Conservation (phyloP, 305 asterid species). For the Fraxinus velutina region DNA sequence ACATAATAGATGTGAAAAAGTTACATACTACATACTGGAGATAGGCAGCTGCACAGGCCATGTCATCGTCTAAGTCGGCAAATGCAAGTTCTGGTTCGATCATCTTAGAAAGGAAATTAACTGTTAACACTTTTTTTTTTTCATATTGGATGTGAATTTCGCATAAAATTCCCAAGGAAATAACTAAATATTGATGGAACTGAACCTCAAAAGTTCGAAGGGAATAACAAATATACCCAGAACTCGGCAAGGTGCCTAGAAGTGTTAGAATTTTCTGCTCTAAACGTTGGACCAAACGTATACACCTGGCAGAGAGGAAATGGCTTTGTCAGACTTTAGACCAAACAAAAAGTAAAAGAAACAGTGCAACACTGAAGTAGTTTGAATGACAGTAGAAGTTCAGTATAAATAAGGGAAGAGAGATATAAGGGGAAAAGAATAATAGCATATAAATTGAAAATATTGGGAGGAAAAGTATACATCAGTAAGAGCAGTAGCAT, state of each 20-base stretch:
- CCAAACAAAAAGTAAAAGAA: not conserved
- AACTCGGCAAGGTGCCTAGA: slow-evolving; percentile 96
- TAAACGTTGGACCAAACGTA: slow-evolving; percentile 97
- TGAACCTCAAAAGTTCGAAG: not conserved
- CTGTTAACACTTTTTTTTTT: slow-evolving; percentile 22
- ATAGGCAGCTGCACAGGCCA: slow-evolving; percentile 99
- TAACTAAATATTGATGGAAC: not conserved
- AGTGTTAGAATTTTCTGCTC: slow-evolving; percentile 98
- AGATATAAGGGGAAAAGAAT: slow-evolving; percentile 10
- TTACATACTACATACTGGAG: slow-evolving; percentile 99
- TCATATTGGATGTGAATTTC: slow-evolving; percentile 14
- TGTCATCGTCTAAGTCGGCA: slow-evolving; percentile 92
- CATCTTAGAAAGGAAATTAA: slow-evolving; percentile 56
- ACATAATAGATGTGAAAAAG: slow-evolving; percentile 43
- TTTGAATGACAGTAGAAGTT: slow-evolving; percentile 10
- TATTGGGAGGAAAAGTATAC: slow-evolving; percentile 38
- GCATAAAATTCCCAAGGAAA: not conserved
- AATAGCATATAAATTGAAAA: slow-evolving; percentile 22
- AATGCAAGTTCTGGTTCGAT: slow-evolving; percentile 97
- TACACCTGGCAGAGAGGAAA: slow-evolving; percentile 61
- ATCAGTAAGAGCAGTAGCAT: slow-evolving; percentile 94
- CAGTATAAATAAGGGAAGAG: not conserved
- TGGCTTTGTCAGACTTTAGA: slow-evolving; percentile 20
- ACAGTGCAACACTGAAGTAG: not conserved
- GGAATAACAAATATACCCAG: slow-evolving; percentile 54